Evolutionary conservation across 352 stramenopile genomes (phyloP), one percentile per base, ranked within the genome.

Genomic region (Paralagenidium karlingii): DNA sequence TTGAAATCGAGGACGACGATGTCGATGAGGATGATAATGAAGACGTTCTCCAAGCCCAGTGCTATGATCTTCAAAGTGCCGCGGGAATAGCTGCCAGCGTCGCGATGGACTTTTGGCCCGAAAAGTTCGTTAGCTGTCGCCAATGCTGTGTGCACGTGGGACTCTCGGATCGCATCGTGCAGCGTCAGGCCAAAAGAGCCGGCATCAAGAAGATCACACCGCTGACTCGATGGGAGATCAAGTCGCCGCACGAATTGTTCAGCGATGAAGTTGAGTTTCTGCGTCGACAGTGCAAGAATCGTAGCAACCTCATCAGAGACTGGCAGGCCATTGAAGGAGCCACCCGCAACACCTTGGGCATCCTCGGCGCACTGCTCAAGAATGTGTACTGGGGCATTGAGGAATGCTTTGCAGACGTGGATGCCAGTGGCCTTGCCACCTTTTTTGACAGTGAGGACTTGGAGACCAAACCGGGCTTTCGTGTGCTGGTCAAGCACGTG

Each of bases 131-230:
- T n/a, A 57, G 47, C 12, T 65, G 62, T 20, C 54, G 71, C 12
- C 71, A 85, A 49, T 73, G 61, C 39, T 82, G 68, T 45, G 66
- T 85, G 19, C 68, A 85, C 22, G 59, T 63, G 8, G 71, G 68
- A 3, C 81, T 85, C 15, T 82, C 71, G 18, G 68, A 82, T 47
- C 66, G 71, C 8, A 51, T 85, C 16, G 33, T 82, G 2, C 63
- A 82, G 19, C 57, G 70, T 13, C 57, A 15, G 11, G 28, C 28
- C 15, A 15, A 32, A 32, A 85, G 21, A 44, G 54, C 21, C 45
- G 61, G 21, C 29, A 34, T 13, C 46, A 33, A 11, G 39, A 45
- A 39, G 37, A 26, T 0, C 30, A 54, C 15, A 38, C 46, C 27
- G 57, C 16, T 11, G 34, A 12, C 20, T 18, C 34, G 9, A 8